phyloP scores from a whole-genome alignment of 176 grass and related monocot species.

The Bromus sterilis region DNA sequence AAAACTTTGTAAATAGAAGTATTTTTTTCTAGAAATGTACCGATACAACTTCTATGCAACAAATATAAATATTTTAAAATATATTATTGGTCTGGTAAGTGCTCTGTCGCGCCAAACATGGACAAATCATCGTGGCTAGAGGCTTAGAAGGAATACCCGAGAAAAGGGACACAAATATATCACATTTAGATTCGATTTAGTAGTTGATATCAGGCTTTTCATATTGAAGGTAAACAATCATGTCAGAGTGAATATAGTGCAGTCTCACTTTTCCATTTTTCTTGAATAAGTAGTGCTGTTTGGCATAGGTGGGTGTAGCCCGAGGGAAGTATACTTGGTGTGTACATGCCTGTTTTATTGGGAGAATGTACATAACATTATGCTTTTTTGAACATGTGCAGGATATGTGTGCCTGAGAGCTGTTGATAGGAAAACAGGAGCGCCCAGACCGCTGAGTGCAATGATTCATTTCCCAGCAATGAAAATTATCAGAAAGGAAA shows the following conservation, averaged over 20 bases:
- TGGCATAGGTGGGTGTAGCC: too few species aligned
- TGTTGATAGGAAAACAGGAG: constrained; percentile 33
- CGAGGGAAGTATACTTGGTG: too few species aligned
- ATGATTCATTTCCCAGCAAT: constrained; percentile 37
- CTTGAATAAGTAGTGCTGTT: not conserved
- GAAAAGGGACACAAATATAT: not conserved
- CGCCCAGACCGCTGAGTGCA: constrained; percentile 45
- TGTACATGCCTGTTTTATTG: not conserved
- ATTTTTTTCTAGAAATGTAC: too few species aligned
- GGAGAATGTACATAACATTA: not conserved
- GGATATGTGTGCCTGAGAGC: constrained; percentile 49
- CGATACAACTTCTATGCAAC: not conserved
- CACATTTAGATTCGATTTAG: not conserved
- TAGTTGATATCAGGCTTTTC: not conserved
- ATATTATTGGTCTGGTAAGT: too few species aligned
- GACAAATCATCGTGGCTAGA: not conserved
- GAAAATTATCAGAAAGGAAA: constrained; percentile 19
- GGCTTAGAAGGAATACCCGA: not conserved
- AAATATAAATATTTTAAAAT: not conserved
- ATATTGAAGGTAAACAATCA: not conserved
- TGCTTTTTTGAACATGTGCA: not conserved
- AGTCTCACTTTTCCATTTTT: not conserved
- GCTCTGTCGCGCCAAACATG: too few species aligned
- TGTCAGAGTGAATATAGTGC: not conserved
- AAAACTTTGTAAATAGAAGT: too few species aligned